Conservation (phyloP, 2,329 filamentous ascomycete genomes). For the Lasiodiplodia sp. region DNA sequence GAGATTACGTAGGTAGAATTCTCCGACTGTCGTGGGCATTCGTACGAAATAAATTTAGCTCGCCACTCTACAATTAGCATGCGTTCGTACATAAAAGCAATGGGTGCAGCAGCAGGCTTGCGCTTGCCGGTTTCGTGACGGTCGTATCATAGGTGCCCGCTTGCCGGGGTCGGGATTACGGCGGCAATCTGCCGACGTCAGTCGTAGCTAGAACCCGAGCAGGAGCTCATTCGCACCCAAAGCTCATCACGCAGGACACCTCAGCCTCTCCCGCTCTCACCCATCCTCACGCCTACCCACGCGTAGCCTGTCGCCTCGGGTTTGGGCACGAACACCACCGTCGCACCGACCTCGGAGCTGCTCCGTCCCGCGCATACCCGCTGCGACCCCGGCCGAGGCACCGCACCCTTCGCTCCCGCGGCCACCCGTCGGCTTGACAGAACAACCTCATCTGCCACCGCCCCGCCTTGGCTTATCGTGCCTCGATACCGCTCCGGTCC, state of each 20-base stretch:
- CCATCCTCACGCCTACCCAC: neutral
- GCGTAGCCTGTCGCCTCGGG: neutral
- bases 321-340: slow-evolving; percentile 5
- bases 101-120: neutral
- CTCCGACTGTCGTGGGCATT: neutral
- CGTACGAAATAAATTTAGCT: slow-evolving; percentile 2
- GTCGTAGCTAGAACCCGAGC: neutral
- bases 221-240: neutral
- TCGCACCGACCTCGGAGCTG: slow-evolving; percentile 11
- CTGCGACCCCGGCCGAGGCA: slow-evolving; percentile 10
- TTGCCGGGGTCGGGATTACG: neutral
- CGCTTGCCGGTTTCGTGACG: neutral
- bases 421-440: slow-evolving; percentile 15
- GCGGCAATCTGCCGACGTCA: slow-evolving; percentile 17
- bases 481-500: slow-evolving; percentile 8
- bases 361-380: neutral
- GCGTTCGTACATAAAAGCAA: neutral
- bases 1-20: neutral
- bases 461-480: slow-evolving; percentile 12
- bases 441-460: slow-evolving; percentile 11
- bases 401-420: slow-evolving; percentile 1
- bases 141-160: neutral
- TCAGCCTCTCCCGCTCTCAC: neutral
- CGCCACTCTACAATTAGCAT: neutral
- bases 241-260: slow-evolving; percentile 2